phyloP scores from a whole-genome alignment of 2,329 filamentous ascomycete genomes.

The Trichothecium roseum region DNA sequence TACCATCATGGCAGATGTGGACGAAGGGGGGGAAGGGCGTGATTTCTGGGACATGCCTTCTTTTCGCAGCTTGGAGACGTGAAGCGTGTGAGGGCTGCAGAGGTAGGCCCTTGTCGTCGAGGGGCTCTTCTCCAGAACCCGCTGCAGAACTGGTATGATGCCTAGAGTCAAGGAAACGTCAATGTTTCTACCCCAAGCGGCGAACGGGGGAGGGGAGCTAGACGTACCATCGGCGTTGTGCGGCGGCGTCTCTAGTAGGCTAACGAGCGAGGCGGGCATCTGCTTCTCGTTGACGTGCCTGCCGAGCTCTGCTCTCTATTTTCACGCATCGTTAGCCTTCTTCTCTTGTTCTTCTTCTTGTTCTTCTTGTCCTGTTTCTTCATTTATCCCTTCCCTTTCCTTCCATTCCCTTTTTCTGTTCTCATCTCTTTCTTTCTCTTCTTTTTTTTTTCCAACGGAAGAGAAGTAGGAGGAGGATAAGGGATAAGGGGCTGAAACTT shows the following conservation, averaged over 20 bases:
- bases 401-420: no score
- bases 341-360: no score
- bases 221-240: slow-evolving; percentile 36
- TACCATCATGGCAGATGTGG: background rate
- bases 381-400: no score
- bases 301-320: slow-evolving; percentile 53
- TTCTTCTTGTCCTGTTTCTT: no score
- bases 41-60: slow-evolving; percentile 45
- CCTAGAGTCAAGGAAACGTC: slow-evolving; percentile 24
- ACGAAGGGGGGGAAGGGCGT: no score
- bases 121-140: slow-evolving; percentile 53
- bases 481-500: no score
- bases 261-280: slow-evolving; percentile 62
- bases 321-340: background rate
- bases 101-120: slow-evolving; percentile 62
- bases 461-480: background rate
- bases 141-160: slow-evolving; percentile 51
- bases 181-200: no score
- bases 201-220: background rate
- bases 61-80: slow-evolving; percentile 70
- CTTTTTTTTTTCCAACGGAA: background rate
- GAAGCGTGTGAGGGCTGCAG: slow-evolving; percentile 64
- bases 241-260: slow-evolving; percentile 47
- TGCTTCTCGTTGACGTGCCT: slow-evolving; percentile 61
- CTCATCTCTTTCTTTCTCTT: no score